A percentile compares a stretch with the other conserved stretches of the same genome.
Conservation (phyloP, 805 yeast genomes). For the Trichomonascus vanleenenianus region DNA sequence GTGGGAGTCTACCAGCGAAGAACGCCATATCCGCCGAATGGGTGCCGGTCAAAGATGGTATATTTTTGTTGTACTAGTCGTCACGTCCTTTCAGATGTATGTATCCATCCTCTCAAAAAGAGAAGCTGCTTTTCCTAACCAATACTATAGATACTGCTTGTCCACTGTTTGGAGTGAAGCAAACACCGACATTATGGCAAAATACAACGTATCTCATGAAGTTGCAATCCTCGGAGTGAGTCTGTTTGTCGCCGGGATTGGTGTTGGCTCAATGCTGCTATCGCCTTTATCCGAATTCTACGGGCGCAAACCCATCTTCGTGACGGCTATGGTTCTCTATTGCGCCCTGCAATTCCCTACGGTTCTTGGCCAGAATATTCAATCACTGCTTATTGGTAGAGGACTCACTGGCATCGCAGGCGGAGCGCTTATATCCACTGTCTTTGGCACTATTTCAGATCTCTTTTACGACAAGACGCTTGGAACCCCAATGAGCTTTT, state of each 20-base stretch:
- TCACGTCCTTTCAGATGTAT: background rate
- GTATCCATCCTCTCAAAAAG: background rate
- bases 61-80: background rate
- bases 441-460: constrained; percentile 79
- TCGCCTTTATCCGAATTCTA: constrained; percentile 67
- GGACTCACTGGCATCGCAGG: constrained; percentile 71
- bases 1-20: too few relatives aligned
- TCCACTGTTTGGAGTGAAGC: constrained; percentile 46
- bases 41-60: background rate
- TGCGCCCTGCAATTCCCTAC: constrained; percentile 44
- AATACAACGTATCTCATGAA: constrained; percentile 36
- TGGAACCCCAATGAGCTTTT: constrained; percentile 70
- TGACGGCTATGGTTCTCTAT: constrained; percentile 41
- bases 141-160: constrained; percentile 19
- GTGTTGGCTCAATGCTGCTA: constrained; percentile 52
- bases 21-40: background rate
- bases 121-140: too few relatives aligned
- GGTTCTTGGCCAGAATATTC: constrained; percentile 33
- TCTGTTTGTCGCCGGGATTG: constrained; percentile 52
- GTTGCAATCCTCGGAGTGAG: constrained; percentile 43
- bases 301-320: constrained; percentile 59
- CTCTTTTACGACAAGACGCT: constrained; percentile 59
- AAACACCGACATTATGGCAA: constrained; percentile 30
- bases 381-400: constrained; percentile 50
- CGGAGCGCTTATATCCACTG: constrained; percentile 66